A percentile compares a stretch with the other conserved stretches of the same genome.
These are phyloP conservation scores for Wickerhamiella musiphila DNA, from an alignment of 805 yeast species.

Conservation along the genomic window DNA sequence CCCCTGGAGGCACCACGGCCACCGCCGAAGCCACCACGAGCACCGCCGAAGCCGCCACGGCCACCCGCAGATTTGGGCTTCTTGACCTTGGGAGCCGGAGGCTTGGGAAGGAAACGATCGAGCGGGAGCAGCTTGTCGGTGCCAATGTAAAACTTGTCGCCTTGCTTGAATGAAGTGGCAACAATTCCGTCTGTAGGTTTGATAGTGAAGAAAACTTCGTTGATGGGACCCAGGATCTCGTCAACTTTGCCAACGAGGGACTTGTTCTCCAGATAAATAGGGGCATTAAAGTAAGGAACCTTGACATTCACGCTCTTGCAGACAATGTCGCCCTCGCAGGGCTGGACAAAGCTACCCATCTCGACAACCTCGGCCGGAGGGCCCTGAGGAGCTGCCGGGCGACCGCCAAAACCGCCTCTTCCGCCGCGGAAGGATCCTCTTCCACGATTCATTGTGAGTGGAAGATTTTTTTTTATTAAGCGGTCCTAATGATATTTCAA, in stretches of 20 bases:
- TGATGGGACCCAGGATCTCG: conserved; percentile 92
- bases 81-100: conserved; percentile 25
- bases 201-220: conserved; percentile 94
- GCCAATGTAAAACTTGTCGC: conserved; percentile 91
- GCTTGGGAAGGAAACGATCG: conserved; percentile 94
- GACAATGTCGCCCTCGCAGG: conserved; percentile 94
- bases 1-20: conserved; percentile 31
- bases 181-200: conserved; percentile 94
- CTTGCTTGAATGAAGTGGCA: conserved; percentile 81
- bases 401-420: conserved; percentile 53
- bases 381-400: conserved; percentile 72
- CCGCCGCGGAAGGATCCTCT: conserved; percentile 45
- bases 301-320: conserved; percentile 89
- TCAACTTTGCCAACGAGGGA: conserved; percentile 94
- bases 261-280: conserved; percentile 90
- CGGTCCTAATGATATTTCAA: neutral
- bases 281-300: conserved; percentile 97
- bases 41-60: conserved; percentile 35
- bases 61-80: conserved; percentile 64
- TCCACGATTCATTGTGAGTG: conserved; percentile 38
- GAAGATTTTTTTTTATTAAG: conserved; percentile 1
- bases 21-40: conserved; percentile 26
- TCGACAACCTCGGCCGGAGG: conserved; percentile 94
- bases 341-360: conserved; percentile 83
- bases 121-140: conserved; percentile 89